Base-by-base conservation (phyloP, 805 yeast species). In the Metschnikowia aberdeeniae region DNA sequence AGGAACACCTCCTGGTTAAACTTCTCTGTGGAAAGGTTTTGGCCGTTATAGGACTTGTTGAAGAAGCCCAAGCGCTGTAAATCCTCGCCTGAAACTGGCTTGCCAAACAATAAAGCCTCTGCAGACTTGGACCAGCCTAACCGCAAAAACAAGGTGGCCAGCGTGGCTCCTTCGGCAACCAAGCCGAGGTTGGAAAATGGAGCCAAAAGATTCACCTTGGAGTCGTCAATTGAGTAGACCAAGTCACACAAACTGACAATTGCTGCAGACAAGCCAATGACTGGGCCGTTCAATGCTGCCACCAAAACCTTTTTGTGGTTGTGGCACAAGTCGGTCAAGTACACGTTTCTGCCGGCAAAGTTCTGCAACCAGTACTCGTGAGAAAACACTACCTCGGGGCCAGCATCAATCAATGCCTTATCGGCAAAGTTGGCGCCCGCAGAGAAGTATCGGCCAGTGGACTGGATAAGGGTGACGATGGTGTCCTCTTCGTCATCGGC, bases 161-260 rank as follows among this genome's bases (percentile, higher is more conserved):
- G 78, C 1, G 87, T 68, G 4, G 82, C 86, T 45, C 96, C 95
- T 63, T 89, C 97, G 49, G 85, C 80, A 2, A 86, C 89, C 54
- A 89, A 75, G 2, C 96, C 95, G 54, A 89, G 74, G 59, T 83
- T 84, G 36, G 89, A 80, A 64, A 89, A 89, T 6, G 97, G 96
- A 12, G 82, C 75, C 57, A 82, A 75, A 50, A 88, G 58, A 57
- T 66, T 81, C 48, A 81, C 77, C 40, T 78, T 75, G 32, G 74
- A 68, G 37, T 73, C 77, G 55, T 82, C 79, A 53, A 74, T 77
- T 11, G 84, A 82, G 59, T 86, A 88, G 8, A 89, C 73, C 47
- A 89, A 72, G 64, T 89, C 97, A 63, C 86, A 80, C 43, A 85
- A 66, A n/a, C 84, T 77, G 10, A 87, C 82, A 42, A 89, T 62